Evolutionary conservation across 768 basidiomycete genomes (phyloP), one percentile per base, ranked within the genome.

Genomic region (Amanita pallidorosea): DNA sequence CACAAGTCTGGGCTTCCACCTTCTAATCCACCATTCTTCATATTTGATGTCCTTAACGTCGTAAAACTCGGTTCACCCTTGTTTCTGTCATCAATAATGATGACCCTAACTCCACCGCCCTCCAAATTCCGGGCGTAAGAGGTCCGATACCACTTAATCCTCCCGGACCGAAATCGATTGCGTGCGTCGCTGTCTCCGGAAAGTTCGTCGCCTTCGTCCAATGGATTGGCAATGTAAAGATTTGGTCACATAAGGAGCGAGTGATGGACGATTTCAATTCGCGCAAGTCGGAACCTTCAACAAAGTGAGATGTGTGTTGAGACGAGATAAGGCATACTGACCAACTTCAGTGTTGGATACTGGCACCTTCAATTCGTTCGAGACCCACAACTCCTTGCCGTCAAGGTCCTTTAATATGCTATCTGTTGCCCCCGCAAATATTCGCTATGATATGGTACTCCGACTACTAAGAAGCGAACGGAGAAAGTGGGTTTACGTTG

Each of bases 101-200:
- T 77, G 45, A 94, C 82, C 43, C 92, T 83, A 27, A 99, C 81
- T 49, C 96, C 96, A 25, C 90, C 84, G 12, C 96, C 96, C 58
- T 96, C 92, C 41, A 94, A 74, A 67, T 93, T 94, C 59, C 86
- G 81, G 4, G 85, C 83, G 38, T 94, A 51, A 97, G 74, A 48
- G 85, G 83, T 38, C 95, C 95, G 56, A 97, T 94, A 11, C 96
- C 95, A 60, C 85, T 90, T 50, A 88, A 62, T 12, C 95, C 94
- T 54, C 96, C 95, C 1, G 96, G 91, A 48, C 96, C 96, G 59
- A 99, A 98, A 67, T 99, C 96, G 55, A 98, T 71, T 2, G 90
- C 86, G 64, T 99, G 96, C 4, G 94, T 98, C 0, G 93, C 91
- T 7, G 83, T 77, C 54, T 86, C 76, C 1, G 93, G 88, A 78